phyloP scores from a whole-genome alignment of 805 yeast species.

The Kluyveromyces starmeri region DNA sequence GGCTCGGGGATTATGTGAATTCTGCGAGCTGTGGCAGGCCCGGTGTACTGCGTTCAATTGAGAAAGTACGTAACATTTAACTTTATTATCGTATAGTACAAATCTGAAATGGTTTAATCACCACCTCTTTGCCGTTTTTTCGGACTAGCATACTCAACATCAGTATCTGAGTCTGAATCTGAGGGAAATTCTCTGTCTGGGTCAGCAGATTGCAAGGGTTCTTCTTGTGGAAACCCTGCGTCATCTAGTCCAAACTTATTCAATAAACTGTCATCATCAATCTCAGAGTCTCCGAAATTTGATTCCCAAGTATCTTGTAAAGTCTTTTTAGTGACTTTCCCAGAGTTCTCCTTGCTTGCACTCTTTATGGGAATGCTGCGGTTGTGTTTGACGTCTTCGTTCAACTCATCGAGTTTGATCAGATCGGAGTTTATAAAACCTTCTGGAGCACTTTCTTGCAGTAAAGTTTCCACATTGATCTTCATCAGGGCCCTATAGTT shows the following conservation, averaged over 20 bases:
- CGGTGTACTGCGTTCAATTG: too few species aligned
- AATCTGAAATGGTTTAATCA: too few species aligned
- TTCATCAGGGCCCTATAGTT: constrained; percentile 17
- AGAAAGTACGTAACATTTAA: too few species aligned
- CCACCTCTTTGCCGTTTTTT: neutral
- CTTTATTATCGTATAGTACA: too few species aligned
- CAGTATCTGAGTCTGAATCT: constrained; percentile 1
- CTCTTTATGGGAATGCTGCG: neutral
- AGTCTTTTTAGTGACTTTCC: neutral
- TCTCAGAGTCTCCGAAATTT: constrained; percentile 1
- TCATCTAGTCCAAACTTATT: constrained; percentile 1
- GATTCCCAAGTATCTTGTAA: neutral
- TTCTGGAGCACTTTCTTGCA: constrained; percentile 3
- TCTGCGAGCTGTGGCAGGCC: too few species aligned
- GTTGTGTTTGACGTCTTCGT: neutral
- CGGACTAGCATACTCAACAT: constrained; percentile 4
- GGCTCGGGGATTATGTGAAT: too few species aligned
- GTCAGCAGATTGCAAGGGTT: neutral
- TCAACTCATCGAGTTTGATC: neutral
- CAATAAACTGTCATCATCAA: constrained; percentile 3
- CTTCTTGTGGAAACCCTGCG: neutral
- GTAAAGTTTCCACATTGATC: constrained; percentile 11
- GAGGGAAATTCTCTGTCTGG: neutral
- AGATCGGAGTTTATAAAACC: neutral
- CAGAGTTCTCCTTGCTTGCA: neutral